A percentile compares a stretch with the other conserved stretches of the same genome.
Conservation (phyloP, 2,329 filamentous ascomycete species). For the Colletotrichum ledebouriae region DNA sequence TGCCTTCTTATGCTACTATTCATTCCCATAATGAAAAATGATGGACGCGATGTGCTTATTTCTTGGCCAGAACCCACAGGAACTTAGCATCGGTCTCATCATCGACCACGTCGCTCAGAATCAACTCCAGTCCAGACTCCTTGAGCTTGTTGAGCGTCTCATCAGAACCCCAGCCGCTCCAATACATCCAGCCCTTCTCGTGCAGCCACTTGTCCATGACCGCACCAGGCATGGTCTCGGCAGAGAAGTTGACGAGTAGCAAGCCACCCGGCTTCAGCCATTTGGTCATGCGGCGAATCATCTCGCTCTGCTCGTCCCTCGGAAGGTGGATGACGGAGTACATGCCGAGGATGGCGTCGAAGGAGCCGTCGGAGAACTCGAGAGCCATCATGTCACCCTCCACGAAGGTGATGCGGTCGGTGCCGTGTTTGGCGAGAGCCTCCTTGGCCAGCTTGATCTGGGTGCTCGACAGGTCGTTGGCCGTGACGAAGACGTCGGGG, state of each 20-base stretch:
- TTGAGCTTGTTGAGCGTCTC: conserved; percentile 49
- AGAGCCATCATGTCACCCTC: conserved; percentile 57
- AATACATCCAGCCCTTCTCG: conserved; percentile 59
- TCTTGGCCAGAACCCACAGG: conserved; percentile 57
- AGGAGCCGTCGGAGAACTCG: conserved; percentile 48
- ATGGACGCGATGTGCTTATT: conserved; percentile 17
- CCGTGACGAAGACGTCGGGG: conserved; percentile 48
- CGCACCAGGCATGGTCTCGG: conserved; percentile 46
- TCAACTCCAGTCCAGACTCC: conserved; percentile 51
- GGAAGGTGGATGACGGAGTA: conserved; percentile 70
- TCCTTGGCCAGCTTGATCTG: conserved; percentile 52
- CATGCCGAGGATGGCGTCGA: conserved; percentile 65
- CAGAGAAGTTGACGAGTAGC: conserved; percentile 62
- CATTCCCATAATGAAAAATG: neutral
- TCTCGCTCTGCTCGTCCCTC: conserved; percentile 60
- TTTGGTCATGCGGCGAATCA: conserved; percentile 57
- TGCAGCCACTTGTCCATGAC: conserved; percentile 55
- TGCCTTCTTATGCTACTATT: neutral
- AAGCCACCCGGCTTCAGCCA: conserved; percentile 67
- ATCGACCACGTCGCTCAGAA: conserved; percentile 48
- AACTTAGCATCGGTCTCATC: conserved; percentile 53
- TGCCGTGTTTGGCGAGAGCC: conserved; percentile 38
- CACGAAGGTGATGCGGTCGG: conserved; percentile 47
- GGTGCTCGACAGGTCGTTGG: conserved; percentile 57
- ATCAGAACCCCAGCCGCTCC: conserved; percentile 57